These are phyloP conservation scores for Diddensiella santjacobensis DNA, from an alignment of 805 yeast species.

Conservation along the genomic window DNA sequence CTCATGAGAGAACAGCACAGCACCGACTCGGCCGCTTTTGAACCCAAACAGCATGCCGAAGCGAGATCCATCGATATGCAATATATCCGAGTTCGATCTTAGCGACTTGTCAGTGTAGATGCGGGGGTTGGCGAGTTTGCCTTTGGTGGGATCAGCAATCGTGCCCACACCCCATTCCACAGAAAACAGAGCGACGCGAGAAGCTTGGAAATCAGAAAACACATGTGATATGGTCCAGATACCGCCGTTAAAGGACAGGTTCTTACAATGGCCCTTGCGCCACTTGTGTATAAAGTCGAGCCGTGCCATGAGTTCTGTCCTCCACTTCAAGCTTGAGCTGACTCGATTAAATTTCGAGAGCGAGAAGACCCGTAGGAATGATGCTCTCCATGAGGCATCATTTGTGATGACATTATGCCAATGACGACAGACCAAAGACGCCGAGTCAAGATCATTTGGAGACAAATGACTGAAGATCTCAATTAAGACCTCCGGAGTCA, in stretches of 20 bases:
- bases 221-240: slow-evolving; percentile 23
- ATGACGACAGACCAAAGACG: slow-evolving; percentile 26
- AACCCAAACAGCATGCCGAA: slow-evolving; percentile 31
- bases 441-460: slow-evolving; percentile 26
- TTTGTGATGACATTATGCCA: slow-evolving; percentile 29
- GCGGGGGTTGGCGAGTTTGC: slow-evolving; percentile 27
- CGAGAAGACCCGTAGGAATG: slow-evolving; percentile 26
- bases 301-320: slow-evolving; percentile 28
- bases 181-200: slow-evolving; percentile 26
- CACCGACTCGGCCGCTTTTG: slow-evolving; percentile 25
- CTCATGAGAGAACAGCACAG: slow-evolving; percentile 24
- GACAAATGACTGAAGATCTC: slow-evolving; percentile 24
- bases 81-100: slow-evolving; percentile 16
- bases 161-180: slow-evolving; percentile 25
- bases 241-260: slow-evolving; percentile 25
- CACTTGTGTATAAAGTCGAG: slow-evolving; percentile 27
- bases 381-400: slow-evolving; percentile 31
- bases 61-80: slow-evolving; percentile 27
- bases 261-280: slow-evolving; percentile 26
- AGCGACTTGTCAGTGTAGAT: slow-evolving; percentile 23
- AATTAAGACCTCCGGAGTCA: slow-evolving; percentile 28
- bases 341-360: slow-evolving; percentile 26
- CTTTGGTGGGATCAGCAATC: slow-evolving; percentile 30
- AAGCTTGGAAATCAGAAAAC: slow-evolving; percentile 24
- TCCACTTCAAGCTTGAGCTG: slow-evolving; percentile 27